Conservation (phyloP, 1,139 yeast species). For the Lodderomyces metapsilosis region DNA sequence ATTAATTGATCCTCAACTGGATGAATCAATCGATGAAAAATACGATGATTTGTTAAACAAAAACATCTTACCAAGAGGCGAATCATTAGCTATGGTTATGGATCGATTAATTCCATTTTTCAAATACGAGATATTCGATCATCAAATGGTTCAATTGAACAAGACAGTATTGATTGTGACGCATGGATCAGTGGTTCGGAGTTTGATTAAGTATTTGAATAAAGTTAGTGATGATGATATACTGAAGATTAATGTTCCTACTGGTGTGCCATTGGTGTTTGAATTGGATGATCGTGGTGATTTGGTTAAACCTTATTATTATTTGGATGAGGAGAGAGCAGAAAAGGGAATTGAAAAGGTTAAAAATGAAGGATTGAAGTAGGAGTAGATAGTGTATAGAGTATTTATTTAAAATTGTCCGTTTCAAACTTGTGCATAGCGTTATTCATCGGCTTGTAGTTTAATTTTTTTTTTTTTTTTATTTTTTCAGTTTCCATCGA, state of each 20-base stretch:
- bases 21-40: constrained; percentile 45
- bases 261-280: constrained; percentile 69
- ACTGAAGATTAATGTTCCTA: constrained; percentile 68
- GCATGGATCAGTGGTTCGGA: constrained; percentile 76
- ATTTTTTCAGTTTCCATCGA: background rate
- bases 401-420: no score
- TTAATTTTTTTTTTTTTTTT: background rate
- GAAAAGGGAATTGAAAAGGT: constrained; percentile 63
- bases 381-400: background rate
- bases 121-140: constrained; percentile 35
- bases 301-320: constrained; percentile 47
- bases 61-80: constrained; percentile 56
- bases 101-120: constrained; percentile 59
- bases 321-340: constrained; percentile 72
- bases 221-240: constrained; percentile 62
- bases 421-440: no score
- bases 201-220: constrained; percentile 59
- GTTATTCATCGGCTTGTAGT: no score
- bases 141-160: constrained; percentile 32
- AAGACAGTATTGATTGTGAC: constrained; percentile 62
- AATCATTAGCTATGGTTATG: constrained; percentile 67
- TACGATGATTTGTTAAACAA: constrained; percentile 30
- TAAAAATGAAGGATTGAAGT: constrained; percentile 51
- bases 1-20: constrained; percentile 23
- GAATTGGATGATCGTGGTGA: constrained; percentile 48